phyloP scores from a whole-genome alignment of 2,329 filamentous ascomycete species.

The Albophoma yamanashiensis region DNA sequence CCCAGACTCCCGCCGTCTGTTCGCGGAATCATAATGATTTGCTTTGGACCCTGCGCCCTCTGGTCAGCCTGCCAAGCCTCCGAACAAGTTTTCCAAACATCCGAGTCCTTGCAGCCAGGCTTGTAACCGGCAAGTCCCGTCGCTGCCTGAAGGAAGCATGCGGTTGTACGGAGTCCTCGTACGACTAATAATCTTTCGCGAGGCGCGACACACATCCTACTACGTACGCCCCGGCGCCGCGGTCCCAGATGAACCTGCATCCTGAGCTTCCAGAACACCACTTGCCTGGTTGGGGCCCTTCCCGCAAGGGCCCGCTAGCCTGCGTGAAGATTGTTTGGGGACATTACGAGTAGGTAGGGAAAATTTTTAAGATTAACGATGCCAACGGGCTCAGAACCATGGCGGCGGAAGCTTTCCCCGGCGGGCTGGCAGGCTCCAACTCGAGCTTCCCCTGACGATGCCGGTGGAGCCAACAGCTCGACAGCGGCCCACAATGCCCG shows the following conservation, averaged over 20 bases:
- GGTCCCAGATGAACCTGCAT: not conserved
- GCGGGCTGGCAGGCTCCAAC: conserved; percentile 6
- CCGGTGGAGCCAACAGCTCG: not conserved
- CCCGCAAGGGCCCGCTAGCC: conserved; percentile 5
- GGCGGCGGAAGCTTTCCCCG: conserved; percentile 20
- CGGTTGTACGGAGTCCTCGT: not conserved
- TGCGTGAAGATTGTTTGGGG: not conserved
- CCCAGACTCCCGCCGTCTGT: not conserved
- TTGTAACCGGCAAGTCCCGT: not conserved
- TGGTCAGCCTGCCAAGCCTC: not conserved
- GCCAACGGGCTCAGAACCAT: conserved; percentile 9
- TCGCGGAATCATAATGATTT: not conserved
- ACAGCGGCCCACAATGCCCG: not conserved
- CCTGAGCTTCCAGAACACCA: conserved; percentile 15
- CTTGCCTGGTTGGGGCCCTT: conserved; percentile 10
- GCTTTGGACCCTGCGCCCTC: not conserved
- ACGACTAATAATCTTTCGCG: not conserved
- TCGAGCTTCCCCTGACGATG: not conserved
- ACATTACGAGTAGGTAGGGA: conserved; percentile 3
- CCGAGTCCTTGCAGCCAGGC: not conserved
- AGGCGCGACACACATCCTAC: not conserved
- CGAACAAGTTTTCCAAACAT: not conserved
- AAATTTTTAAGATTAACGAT: conserved; percentile 18
- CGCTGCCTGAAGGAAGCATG: not conserved
- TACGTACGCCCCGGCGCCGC: not conserved